Conservation (phyloP, 73 alveolate genomes). For the Urostyla sp. region DNA sequence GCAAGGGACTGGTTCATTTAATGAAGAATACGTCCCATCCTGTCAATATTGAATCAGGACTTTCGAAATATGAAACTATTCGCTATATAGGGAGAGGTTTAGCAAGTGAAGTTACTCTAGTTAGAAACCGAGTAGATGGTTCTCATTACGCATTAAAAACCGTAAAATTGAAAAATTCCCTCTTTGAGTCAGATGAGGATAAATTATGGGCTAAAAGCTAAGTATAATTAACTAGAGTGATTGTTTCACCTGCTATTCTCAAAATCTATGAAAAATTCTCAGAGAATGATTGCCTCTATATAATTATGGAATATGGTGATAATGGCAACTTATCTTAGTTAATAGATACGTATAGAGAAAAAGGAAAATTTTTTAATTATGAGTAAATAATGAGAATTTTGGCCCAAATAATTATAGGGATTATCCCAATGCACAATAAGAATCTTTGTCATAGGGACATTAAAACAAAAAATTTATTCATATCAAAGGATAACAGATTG, state of each 20-base stretch:
- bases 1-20: conserved; percentile 48
- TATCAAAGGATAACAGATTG: conserved; percentile 79
- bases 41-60: conserved; percentile 24
- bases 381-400: conserved; percentile 86
- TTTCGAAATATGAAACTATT: conserved; percentile 22
- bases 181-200: conserved; percentile 87
- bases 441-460: conserved; percentile 96
- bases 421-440: conserved; percentile 94
- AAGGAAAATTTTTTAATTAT: conserved; percentile 75
- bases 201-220: conserved; percentile 88
- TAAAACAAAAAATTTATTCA: conserved; percentile 91
- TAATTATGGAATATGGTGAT: conserved; percentile 98
- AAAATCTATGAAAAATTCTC: conserved; percentile 89
- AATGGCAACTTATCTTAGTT: conserved; percentile 93
- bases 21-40: conserved; percentile 36
- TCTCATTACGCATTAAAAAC: conserved; percentile 69
- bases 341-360: conserved; percentile 68
- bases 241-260: conserved; percentile 94
- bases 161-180: conserved; percentile 55
- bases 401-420: conserved; percentile 90
- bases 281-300: conserved; percentile 87
- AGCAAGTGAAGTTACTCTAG: conserved; percentile 80
- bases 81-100: conserved; percentile 85
- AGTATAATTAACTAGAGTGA: conserved; percentile 85
- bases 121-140: conserved; percentile 52